Conservation (phyloP, 805 yeast species). For the Nakazawaea wickerhamii region DNA sequence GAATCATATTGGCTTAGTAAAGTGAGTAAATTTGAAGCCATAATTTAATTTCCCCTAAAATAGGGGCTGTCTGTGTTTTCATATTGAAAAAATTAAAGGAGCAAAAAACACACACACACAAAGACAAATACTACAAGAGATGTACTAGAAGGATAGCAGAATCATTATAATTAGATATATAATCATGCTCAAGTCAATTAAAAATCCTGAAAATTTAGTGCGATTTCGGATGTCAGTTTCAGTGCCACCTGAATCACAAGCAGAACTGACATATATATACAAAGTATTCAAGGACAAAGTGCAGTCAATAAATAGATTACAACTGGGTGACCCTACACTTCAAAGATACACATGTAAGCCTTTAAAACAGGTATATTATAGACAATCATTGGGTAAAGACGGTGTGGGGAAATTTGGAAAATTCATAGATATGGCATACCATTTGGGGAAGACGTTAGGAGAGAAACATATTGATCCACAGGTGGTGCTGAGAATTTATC, state of each 20-base stretch:
- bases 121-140: no score
- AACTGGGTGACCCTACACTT: not conserved
- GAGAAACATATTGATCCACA: not conserved
- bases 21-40: no score
- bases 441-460: not conserved
- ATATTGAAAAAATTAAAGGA: no score
- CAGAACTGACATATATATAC: slow-evolving; percentile 9
- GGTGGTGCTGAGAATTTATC: not conserved
- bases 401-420: slow-evolving; percentile 3
- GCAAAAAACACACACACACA: no score
- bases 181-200: not conserved
- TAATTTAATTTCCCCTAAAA: no score
- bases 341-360: not conserved
- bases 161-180: not conserved
- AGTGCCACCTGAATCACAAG: slow-evolving; percentile 5
- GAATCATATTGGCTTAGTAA: no score
- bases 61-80: no score
- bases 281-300: slow-evolving; percentile 7
- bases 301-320: not conserved
- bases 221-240: slow-evolving; percentile 9
- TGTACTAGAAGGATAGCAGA: not conserved
- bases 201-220: not conserved
- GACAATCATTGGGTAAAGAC: slow-evolving; percentile 1
- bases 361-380: slow-evolving; percentile 1
- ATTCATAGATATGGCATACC: slow-evolving; percentile 7